Evolutionary conservation across 2,329 filamentous ascomycete species (phyloP), one percentile per base, ranked within the genome.

Genomic region (Cytospora leucostoma): DNA sequence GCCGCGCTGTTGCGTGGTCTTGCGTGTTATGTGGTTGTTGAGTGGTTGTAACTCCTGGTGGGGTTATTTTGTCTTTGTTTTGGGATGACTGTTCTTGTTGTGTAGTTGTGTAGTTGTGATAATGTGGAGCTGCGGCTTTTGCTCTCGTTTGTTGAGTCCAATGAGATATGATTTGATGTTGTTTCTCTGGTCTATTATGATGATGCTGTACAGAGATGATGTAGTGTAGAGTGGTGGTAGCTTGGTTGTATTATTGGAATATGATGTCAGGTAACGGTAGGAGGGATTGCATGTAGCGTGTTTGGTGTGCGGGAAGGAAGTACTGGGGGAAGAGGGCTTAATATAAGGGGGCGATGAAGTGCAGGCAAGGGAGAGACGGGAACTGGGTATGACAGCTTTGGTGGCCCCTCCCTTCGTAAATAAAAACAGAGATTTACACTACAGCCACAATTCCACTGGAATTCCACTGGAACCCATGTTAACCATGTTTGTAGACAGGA

Each of bases 291-390:
- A 17, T 34, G 7, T 35, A 34, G 32, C 27, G 37, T 49, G 50
- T 27, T 60, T 27, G 27, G 27, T 27, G 27, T 27, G 27, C 27
- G 27, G 27, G 27, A 27, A 27, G 27, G 27, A 27, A 27, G 27
- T 27, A 27, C 27, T 27, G 27, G 58, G 34, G 58, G 50, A 38
- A 47, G 38, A 52, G 58, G 32, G 27, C 58, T 55, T 61, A 51
- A 61, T 61, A 61, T 61, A 61, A 61, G 58, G 54, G 51, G 12
- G 35, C 1, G 55, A 38, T 38, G 27, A 33, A 37, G n/a, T 54
- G 27, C 27, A 51, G 35, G 44, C 44, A n/a, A 7, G 35, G 13
- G 27, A 17, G 40, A 34, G 38, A 15, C n/a, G 7, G 11, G 27
- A 27, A 4, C 2, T 15, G 49, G 17, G 13, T 11, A 37, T 49